phyloP scores from a whole-genome alignment of 2,329 filamentous ascomycete species.

The Aspergillus ustus region DNA sequence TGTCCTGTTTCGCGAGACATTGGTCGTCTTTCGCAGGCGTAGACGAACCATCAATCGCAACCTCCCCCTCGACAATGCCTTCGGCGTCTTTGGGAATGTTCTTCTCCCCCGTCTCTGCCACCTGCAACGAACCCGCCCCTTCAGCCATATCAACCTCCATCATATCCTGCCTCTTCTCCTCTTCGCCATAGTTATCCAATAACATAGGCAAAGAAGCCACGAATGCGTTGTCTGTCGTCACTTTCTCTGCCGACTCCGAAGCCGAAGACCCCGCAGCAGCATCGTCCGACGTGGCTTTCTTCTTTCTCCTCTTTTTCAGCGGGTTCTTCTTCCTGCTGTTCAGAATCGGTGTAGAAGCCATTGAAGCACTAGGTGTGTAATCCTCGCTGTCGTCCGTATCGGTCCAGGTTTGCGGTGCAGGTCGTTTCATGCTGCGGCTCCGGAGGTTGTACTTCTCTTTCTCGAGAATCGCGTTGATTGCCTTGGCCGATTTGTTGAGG shows the following conservation, averaged over 20 bases:
- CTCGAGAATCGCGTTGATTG: not conserved
- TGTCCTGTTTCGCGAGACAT: no score
- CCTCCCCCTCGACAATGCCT: no score
- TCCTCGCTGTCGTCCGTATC: constrained; percentile 43
- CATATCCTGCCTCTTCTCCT: no score
- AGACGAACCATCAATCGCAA: no score
- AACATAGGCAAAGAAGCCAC: not conserved
- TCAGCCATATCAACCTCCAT: no score
- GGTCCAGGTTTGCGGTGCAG: constrained; percentile 30
- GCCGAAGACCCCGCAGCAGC: not conserved
- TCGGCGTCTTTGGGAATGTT: no score
- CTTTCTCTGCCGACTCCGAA: not conserved
- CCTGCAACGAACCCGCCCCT: no score
- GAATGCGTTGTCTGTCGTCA: not conserved
- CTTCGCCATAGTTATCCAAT: not conserved
- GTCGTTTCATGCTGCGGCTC: constrained; percentile 6
- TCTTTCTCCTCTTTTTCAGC: not conserved
- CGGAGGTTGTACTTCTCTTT: constrained; percentile 21
- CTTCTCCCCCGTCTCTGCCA: no score
- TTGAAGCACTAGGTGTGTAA: constrained; percentile 24
- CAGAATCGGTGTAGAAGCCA: constrained; percentile 9
- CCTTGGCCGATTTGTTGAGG: not conserved
- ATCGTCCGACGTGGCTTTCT: not conserved
- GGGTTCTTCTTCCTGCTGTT: not conserved
- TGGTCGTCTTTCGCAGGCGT: no score